Conservation (phyloP, 768 basidiomycete species). For the Phaeotremella skinneri region DNA sequence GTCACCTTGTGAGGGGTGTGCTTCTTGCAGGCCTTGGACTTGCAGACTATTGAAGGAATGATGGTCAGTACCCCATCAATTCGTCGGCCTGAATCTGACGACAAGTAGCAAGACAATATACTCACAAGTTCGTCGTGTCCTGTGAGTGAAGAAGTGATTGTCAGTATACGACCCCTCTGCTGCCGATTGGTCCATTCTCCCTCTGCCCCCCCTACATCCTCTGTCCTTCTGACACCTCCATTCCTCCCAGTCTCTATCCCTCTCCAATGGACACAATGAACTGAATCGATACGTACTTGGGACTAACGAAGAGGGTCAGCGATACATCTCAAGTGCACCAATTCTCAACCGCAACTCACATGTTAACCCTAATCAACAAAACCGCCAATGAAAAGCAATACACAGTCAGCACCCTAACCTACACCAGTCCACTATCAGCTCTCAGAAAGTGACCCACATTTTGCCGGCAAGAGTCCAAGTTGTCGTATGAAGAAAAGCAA, state of each 20-base stretch:
- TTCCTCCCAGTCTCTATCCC: neutral
- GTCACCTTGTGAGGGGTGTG: constrained; percentile 96
- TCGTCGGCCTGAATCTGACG: neutral
- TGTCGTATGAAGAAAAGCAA: constrained; percentile 23
- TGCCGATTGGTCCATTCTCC: neutral
- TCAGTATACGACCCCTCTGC: constrained; percentile 13
- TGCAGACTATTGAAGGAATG: constrained; percentile 10
- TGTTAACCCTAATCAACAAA: constrained; percentile 45
- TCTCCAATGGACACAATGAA: neutral
- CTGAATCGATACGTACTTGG: constrained; percentile 36
- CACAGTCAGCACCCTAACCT: neutral
- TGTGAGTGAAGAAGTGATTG: constrained; percentile 40
- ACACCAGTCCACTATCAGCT: neutral
- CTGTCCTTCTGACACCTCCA: neutral
- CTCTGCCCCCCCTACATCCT: constrained; percentile 2
- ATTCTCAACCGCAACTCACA: constrained; percentile 32
- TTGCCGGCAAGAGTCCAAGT: constrained; percentile 21
- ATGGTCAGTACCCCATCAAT: neutral
- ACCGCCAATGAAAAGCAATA: constrained; percentile 18
- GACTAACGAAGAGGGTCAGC: constrained; percentile 34
- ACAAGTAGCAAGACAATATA: constrained; percentile 27
- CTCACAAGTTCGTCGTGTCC: constrained; percentile 97
- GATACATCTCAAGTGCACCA: neutral
- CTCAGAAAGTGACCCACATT: constrained; percentile 27
- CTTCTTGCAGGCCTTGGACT: constrained; percentile 29